phyloP scores from a whole-genome alignment of 768 basidiomycete genomes.

The Clathrus columnatus region DNA sequence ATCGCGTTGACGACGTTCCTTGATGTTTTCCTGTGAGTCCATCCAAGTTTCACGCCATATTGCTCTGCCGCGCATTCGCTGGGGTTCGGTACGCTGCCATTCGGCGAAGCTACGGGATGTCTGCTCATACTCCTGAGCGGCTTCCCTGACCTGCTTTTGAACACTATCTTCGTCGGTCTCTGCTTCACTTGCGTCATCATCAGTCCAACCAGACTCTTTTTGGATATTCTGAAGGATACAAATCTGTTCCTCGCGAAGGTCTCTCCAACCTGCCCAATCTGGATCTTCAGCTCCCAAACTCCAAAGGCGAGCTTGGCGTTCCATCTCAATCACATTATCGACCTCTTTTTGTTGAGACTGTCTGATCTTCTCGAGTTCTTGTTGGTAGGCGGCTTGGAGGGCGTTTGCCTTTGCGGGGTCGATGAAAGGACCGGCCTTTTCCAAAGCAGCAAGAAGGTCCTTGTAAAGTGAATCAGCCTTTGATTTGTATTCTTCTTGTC shows the following conservation, averaged over 20 bases:
- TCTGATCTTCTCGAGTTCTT: slow-evolving; percentile 3
- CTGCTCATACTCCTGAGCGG: neutral
- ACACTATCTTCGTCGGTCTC: neutral
- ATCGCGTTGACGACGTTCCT: slow-evolving; percentile 1
- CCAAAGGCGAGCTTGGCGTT: slow-evolving; percentile 3
- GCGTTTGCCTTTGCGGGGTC: neutral
- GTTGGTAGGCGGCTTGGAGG: neutral
- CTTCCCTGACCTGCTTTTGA: neutral
- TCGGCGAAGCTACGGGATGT: neutral
- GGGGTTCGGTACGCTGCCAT: slow-evolving; percentile 3
- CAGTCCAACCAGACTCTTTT: neutral
- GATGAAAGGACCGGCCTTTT: neutral
- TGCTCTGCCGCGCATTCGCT: slow-evolving; percentile 1
- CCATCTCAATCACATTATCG: slow-evolving; percentile 4
- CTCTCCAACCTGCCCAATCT: neutral
- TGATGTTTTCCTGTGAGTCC: neutral
- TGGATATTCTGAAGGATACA: neutral
- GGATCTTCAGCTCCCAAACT: slow-evolving; percentile 1
- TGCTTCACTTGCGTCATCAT: neutral
- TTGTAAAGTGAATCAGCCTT: slow-evolving; percentile 4
- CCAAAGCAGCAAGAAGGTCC: neutral
- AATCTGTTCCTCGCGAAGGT: neutral
- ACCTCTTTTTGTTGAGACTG: slow-evolving; percentile 5
- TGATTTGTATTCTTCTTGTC: neutral
- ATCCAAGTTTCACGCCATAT: neutral